A percentile compares a stretch with the other conserved stretches of the same genome.
Conservation (phyloP, 2,329 filamentous ascomycete genomes). For the Arachnomyces sp. region DNA sequence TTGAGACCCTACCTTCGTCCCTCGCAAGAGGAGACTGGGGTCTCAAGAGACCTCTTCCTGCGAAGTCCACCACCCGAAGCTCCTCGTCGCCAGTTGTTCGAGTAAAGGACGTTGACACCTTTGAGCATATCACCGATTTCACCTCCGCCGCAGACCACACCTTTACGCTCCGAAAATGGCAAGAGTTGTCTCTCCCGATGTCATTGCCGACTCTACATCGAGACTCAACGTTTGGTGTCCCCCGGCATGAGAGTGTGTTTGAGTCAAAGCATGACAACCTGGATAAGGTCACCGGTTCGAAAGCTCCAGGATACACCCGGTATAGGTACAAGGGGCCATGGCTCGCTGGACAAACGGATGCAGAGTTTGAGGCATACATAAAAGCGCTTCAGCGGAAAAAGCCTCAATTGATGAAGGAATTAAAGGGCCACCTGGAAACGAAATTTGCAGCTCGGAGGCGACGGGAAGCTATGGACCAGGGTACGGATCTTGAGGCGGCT, state of each 20-base stretch:
- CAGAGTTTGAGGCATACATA: conserved; percentile 47
- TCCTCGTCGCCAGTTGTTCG: conserved; percentile 65
- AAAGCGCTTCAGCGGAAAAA: conserved; percentile 36
- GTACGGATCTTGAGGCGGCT: conserved; percentile 24
- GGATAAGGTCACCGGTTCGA: conserved; percentile 4
- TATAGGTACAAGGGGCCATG: conserved; percentile 54
- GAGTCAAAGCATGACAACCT: conserved; percentile 13
- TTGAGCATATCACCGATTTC: conserved; percentile 85
- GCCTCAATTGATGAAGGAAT: conserved; percentile 29
- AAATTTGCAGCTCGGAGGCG: conserved; percentile 28
- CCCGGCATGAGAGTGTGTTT: conserved; percentile 23
- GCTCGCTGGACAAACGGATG: conserved; percentile 47
- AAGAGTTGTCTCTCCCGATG: conserved; percentile 68
- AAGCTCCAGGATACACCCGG: conserved; percentile 20
- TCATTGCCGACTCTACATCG: conserved; percentile 35
- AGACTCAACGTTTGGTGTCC: conserved; percentile 2
- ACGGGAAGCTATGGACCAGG: conserved; percentile 33
- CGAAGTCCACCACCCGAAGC: conserved; percentile 62
- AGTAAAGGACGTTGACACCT: conserved; percentile 69
- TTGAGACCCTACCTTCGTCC: conserved; percentile 67
- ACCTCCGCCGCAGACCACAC: conserved; percentile 73
- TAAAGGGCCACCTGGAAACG: conserved; percentile 26
- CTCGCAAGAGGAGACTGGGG: conserved; percentile 81
- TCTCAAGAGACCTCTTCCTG: conserved; percentile 73
- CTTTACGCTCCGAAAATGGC: conserved; percentile 74